A percentile compares a stretch with the other conserved stretches of the same genome.
Evolutionary conservation across 345 rosid species (phyloP).

Genomic region (Barbarea vulgaris): DNA sequence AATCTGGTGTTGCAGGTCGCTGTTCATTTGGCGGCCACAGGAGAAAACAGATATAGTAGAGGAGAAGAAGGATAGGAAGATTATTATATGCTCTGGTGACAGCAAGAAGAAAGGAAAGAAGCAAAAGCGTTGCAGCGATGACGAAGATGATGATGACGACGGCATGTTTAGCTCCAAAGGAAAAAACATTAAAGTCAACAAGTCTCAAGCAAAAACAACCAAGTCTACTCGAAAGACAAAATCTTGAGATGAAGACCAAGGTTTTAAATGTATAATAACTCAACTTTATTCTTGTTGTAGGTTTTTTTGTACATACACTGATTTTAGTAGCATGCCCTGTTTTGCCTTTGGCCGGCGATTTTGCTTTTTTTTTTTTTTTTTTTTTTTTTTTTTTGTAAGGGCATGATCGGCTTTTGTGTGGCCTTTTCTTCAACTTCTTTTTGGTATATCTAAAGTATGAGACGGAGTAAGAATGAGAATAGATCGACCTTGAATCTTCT

Average conservation of each 20-base stretch:
- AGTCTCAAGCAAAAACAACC: conserved; percentile 40
- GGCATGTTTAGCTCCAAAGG: conserved; percentile 53
- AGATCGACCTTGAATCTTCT: background rate
- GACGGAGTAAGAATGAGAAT: background rate
- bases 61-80: conserved; percentile 57
- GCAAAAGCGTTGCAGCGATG: conserved; percentile 49
- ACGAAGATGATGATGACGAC: conserved; percentile 65
- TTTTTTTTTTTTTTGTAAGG: background rate
- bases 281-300: background rate
- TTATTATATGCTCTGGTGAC: conserved; percentile 53
- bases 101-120: conserved; percentile 60
- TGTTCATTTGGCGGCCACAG: conserved; percentile 90
- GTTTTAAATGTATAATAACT: conserved; percentile 4
- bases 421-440: background rate
- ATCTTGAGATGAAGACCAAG: conserved; percentile 22
- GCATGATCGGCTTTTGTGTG: conserved; percentile 25
- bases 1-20: conserved; percentile 54
- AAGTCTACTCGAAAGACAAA: conserved; percentile 42
- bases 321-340: conserved; percentile 28
- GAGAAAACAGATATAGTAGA: conserved; percentile 53
- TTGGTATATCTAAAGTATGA: background rate
- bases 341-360: conserved; percentile 13
- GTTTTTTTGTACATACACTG: conserved; percentile 5
- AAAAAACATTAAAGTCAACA: conserved; percentile 52
- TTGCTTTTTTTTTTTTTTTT: too few species aligned